Conservation (phyloP, 306 rosid species). For the Fragaria vesca region DNA sequence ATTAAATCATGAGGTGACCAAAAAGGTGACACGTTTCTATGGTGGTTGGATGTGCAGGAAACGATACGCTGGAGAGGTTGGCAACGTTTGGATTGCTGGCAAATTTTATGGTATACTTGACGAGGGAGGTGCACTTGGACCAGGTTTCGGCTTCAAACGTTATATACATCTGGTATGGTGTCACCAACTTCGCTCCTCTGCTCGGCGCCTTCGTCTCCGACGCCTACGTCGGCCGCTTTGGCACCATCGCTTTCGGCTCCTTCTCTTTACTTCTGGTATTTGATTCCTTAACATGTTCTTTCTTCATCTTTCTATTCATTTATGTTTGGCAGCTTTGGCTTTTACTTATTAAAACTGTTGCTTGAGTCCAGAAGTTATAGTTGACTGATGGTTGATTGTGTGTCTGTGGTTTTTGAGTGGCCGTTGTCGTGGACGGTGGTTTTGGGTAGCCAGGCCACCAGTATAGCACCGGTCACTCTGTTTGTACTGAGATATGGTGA, state of each 20-base stretch:
- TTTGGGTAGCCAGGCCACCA: neutral
- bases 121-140: conserved; percentile 54
- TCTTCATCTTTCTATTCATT: no score
- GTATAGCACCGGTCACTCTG: neutral
- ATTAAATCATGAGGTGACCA: neutral
- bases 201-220: conserved; percentile 86
- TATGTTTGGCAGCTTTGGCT: neutral
- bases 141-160: conserved; percentile 69
- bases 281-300: no score
- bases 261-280: conserved; percentile 37
- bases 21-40: neutral
- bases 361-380: neutral
- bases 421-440: neutral
- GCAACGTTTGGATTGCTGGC: conserved; percentile 70
- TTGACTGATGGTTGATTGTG: neutral
- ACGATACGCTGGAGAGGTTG: conserved; percentile 82
- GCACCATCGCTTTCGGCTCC: conserved; percentile 67
- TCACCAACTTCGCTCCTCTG: conserved; percentile 61
- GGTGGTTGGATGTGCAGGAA: conserved; percentile 43
- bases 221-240: conserved; percentile 71
- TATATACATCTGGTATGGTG: conserved; percentile 58
- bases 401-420: neutral
- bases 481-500: neutral
- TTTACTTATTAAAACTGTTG: no score
- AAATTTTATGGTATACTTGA: conserved; percentile 78